These are phyloP conservation scores for Verticillium alfalfae DNA, from an alignment of 2,329 filamentous ascomycete genomes.

Conservation along the genomic window DNA sequence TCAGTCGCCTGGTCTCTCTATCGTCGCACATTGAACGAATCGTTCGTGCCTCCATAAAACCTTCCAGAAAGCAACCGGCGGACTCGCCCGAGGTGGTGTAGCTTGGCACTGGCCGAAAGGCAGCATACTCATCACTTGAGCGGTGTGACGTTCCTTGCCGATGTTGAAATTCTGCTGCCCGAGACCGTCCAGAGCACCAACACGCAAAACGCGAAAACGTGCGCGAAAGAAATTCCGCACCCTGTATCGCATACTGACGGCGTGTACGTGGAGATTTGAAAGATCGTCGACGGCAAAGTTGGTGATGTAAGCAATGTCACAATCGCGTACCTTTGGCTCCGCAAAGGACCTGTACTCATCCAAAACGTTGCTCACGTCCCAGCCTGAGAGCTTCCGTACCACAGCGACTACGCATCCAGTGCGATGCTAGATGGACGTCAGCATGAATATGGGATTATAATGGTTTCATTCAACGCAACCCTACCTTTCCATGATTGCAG, in stretches of 20 bases:
- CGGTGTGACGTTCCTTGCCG: conserved; percentile 9
- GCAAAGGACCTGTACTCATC: conserved; percentile 70
- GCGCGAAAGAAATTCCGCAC: conserved; percentile 33
- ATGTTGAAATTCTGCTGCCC: conserved; percentile 20
- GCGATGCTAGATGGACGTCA: conserved; percentile 54
- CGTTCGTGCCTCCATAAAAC: neutral
- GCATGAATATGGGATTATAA: neutral
- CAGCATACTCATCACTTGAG: neutral
- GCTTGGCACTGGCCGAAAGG: neutral
- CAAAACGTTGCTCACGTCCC: conserved; percentile 56
- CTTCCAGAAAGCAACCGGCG: conserved; percentile 3
- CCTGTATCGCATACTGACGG: conserved; percentile 16
- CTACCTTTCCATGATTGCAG: conserved; percentile 84
- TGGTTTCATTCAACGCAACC: conserved; percentile 3
- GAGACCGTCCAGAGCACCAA: conserved; percentile 37
- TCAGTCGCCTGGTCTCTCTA: conserved; percentile 28
- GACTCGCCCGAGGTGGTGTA: neutral
- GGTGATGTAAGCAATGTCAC: conserved; percentile 53
- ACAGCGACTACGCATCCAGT: conserved; percentile 85
- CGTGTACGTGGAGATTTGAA: conserved; percentile 25
- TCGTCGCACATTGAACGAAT: conserved; percentile 19
- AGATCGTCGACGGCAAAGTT: conserved; percentile 38
- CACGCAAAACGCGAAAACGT: conserved; percentile 33
- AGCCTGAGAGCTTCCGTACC: conserved; percentile 67
- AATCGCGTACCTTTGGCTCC: conserved; percentile 53